Percentiles rank a stretch among this genome's conserved stretches.
Evolutionary conservation across 768 basidiomycete species (phyloP).

Genomic region (Bullera alba): DNA sequence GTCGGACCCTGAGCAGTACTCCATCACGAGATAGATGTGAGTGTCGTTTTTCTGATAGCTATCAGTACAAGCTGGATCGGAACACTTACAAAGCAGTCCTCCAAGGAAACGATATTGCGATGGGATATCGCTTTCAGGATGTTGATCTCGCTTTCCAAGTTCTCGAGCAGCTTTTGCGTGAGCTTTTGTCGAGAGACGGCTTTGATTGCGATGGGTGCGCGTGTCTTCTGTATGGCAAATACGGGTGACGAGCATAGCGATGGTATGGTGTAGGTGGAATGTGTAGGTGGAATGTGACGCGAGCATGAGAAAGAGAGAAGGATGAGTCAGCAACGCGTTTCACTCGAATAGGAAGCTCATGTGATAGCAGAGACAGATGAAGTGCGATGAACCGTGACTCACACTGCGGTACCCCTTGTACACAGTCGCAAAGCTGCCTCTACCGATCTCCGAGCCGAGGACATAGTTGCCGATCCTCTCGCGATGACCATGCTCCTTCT

Average conservation of each 20-base stretch:
- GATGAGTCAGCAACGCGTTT: constrained; percentile 1
- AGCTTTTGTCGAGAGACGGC: constrained; percentile 82
- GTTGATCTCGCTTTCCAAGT: constrained; percentile 94
- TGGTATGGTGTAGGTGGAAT: not conserved
- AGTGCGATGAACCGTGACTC: constrained; percentile 34
- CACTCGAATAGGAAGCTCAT: not conserved
- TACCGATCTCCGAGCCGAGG: constrained; percentile 48
- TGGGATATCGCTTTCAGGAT: constrained; percentile 91
- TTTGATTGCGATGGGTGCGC: constrained; percentile 82
- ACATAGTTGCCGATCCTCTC: constrained; percentile 46
- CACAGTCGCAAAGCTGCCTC: constrained; percentile 90
- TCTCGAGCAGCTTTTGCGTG: constrained; percentile 87
- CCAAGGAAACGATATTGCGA: constrained; percentile 82
- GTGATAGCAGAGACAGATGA: not conserved
- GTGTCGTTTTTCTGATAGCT: constrained; percentile 49
- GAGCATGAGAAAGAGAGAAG: not conserved
- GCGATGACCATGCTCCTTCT: no score
- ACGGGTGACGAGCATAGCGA: not conserved
- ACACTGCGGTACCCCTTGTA: constrained; percentile 90
- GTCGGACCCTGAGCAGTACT: constrained; percentile 92
- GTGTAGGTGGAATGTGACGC: not conserved
- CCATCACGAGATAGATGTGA: constrained; percentile 84
- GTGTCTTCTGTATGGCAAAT: constrained; percentile 56
- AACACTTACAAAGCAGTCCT: constrained; percentile 76
- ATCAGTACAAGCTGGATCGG: not conserved